A percentile compares a stretch with the other conserved stretches of the same genome.
Conservation (phyloP, 129 eudicot genomes). For the Flaveria sonorensis region DNA sequence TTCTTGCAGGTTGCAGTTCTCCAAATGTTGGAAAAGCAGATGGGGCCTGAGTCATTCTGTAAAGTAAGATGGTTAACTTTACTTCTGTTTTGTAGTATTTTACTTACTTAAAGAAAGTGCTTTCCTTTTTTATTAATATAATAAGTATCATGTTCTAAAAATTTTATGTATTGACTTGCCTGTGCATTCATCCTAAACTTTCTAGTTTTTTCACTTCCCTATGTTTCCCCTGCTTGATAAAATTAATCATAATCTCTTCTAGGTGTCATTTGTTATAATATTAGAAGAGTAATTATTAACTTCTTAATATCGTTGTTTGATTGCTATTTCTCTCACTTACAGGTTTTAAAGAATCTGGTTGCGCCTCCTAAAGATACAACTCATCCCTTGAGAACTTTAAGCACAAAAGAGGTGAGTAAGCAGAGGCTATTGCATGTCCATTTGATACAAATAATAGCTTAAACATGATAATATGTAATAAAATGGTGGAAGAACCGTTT, state of each 20-base stretch:
- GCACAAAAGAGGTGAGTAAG: constrained; percentile 82
- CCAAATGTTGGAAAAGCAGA: constrained; percentile 97
- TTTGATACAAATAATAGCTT: constrained; percentile 16
- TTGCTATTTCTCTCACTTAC: constrained; percentile 31
- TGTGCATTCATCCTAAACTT: constrained; percentile 13
- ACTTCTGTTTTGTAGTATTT: constrained; percentile 10
- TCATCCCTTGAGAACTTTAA: constrained; percentile 72
- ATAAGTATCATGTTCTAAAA: not conserved
- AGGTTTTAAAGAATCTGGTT: constrained; percentile 86
- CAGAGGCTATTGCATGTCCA: constrained; percentile 19
- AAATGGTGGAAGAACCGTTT: constrained; percentile 14
- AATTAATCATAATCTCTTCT: not conserved
- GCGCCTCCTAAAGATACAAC: constrained; percentile 60
- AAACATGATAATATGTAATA: not conserved
- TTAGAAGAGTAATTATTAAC: not conserved
- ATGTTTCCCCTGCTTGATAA: constrained; percentile 2
- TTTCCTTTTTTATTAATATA: not conserved
- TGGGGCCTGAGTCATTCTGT: constrained; percentile 95
- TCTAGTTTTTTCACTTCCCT: constrained; percentile 9
- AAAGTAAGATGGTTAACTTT: constrained; percentile 56
- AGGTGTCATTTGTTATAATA: constrained; percentile 9
- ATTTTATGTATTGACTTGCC: constrained; percentile 4
- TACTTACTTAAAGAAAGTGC: not conserved
- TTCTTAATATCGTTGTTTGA: constrained; percentile 2
- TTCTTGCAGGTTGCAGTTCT: constrained; percentile 80